Evolutionary conservation across 1,284 basidiomycete genomes (phyloP).

Genomic region (Rhodotorula sp.): DNA sequence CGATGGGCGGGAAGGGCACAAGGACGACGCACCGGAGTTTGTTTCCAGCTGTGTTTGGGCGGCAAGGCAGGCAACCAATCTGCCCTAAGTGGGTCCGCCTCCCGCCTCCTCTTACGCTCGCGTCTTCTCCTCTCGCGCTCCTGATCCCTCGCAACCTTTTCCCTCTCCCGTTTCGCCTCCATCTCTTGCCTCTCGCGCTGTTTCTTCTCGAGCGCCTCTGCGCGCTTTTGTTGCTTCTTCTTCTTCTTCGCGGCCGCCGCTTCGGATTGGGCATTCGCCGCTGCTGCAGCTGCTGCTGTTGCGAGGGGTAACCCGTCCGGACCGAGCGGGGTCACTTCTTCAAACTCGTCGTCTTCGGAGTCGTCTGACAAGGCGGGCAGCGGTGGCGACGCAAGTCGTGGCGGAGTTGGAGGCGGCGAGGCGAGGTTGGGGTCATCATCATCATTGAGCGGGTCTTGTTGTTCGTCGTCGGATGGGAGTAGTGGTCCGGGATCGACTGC

Average conservation of each 20-base stretch:
- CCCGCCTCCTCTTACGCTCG: conserved; percentile 9
- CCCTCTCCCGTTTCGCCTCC: neutral
- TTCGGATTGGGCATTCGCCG: neutral
- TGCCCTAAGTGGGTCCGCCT: conserved; percentile 17
- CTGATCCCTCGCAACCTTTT: neutral
- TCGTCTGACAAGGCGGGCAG: conserved; percentile 6
- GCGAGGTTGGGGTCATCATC: neutral
- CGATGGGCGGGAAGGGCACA: neutral
- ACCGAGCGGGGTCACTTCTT: conserved; percentile 19
- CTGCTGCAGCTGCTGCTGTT: neutral
- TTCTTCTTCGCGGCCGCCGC: neutral
- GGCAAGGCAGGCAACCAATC: conserved; percentile 26
- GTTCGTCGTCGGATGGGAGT: conserved; percentile 28
- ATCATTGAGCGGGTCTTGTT: neutral
- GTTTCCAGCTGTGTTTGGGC: conserved; percentile 37
- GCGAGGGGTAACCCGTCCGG: conserved; percentile 7
- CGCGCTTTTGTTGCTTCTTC: neutral
- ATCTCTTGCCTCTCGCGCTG: neutral
- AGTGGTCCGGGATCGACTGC: neutral
- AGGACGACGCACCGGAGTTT: conserved; percentile 26
- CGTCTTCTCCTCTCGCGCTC: conserved; percentile 20
- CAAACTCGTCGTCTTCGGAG: conserved; percentile 24
- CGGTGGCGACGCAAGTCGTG: neutral
- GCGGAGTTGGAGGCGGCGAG: neutral
- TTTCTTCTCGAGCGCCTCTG: conserved; percentile 1